Percentiles rank a stretch among this genome's conserved stretches.
phyloP scores from a whole-genome alignment of 2,329 filamentous ascomycete genomes.

The Aureobasidium melanogenum region DNA sequence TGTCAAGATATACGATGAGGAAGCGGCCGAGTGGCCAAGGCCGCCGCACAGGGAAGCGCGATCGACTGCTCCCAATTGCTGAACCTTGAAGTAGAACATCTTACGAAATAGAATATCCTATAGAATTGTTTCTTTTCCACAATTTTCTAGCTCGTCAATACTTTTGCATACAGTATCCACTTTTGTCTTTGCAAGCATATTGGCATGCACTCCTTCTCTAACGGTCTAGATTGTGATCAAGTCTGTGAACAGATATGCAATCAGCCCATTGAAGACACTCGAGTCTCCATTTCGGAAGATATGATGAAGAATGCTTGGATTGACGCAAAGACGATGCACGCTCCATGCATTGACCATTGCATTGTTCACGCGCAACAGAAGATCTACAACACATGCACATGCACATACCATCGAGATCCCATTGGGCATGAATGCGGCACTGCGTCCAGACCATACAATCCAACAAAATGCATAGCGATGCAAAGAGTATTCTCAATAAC shows the following conservation, averaged over 20 bases:
- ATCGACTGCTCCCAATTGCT: not conserved
- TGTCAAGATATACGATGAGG: not conserved
- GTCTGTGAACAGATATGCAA: too few relatives aligned
- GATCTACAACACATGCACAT: not conserved
- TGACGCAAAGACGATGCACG: not conserved
- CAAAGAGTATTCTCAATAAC: too few relatives aligned
- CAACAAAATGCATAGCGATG: not conserved
- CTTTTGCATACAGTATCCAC: not conserved
- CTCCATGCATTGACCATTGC: not conserved
- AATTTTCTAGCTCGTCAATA: not conserved
- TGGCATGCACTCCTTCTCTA: too few relatives aligned
- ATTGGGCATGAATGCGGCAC: not conserved
- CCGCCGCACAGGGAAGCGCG: not conserved
- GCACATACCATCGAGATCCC: not conserved
- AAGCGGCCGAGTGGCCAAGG: not conserved
- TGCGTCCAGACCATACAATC: not conserved
- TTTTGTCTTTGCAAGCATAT: too few relatives aligned
- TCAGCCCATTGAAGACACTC: too few relatives aligned
- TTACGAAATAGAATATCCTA: too few relatives aligned
- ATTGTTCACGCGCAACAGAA: not conserved
- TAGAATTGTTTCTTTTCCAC: not conserved
- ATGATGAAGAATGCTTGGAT: not conserved
- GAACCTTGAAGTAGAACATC: not conserved
- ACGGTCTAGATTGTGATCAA: too few relatives aligned
- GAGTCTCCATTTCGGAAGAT: too few relatives aligned